A percentile compares a stretch with the other conserved stretches of the same genome.
Conservation (phyloP, 805 yeast species). For the Ogataea ramenticola region DNA sequence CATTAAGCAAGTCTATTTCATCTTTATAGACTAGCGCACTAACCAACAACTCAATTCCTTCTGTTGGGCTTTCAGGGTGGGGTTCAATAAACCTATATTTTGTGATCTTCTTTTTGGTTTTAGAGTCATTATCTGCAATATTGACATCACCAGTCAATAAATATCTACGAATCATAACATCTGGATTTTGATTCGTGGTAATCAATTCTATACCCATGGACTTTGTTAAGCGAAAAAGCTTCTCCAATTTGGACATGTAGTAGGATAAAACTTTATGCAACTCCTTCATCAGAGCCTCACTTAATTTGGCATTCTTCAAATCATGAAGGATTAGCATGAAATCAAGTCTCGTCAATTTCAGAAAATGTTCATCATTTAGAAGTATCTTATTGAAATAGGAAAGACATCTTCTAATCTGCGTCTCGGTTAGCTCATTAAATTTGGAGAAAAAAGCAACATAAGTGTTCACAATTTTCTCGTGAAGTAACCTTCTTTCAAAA, state of each 20-base stretch:
- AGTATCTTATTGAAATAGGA: conserved; percentile 67
- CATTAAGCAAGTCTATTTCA: background rate
- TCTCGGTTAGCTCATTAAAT: conserved; percentile 54
- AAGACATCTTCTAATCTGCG: conserved; percentile 55
- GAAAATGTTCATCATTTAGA: conserved; percentile 47
- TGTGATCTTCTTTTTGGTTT: background rate
- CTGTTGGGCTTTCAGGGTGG: background rate
- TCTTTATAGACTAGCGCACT: background rate
- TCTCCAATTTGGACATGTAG: conserved; percentile 53
- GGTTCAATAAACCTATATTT: background rate
- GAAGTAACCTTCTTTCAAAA: conserved; percentile 40
- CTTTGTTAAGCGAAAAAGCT: conserved; percentile 42
- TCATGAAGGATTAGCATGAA: conserved; percentile 54
- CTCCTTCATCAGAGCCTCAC: conserved; percentile 40
- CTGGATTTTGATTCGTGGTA: conserved; percentile 45
- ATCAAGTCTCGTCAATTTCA: conserved; percentile 61
- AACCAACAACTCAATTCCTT: background rate
- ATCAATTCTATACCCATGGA: conserved; percentile 55
- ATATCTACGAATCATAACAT: conserved; percentile 39
- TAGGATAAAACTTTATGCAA: conserved; percentile 59
- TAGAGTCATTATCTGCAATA: background rate
- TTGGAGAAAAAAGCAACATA: conserved; percentile 56
- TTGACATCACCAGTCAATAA: conserved; percentile 53
- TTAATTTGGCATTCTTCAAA: conserved; percentile 43
- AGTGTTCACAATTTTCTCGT: conserved; percentile 55